Base-by-base conservation (phyloP, 2,329 filamentous ascomycete genomes). In the Cordyceps javanica region DNA sequence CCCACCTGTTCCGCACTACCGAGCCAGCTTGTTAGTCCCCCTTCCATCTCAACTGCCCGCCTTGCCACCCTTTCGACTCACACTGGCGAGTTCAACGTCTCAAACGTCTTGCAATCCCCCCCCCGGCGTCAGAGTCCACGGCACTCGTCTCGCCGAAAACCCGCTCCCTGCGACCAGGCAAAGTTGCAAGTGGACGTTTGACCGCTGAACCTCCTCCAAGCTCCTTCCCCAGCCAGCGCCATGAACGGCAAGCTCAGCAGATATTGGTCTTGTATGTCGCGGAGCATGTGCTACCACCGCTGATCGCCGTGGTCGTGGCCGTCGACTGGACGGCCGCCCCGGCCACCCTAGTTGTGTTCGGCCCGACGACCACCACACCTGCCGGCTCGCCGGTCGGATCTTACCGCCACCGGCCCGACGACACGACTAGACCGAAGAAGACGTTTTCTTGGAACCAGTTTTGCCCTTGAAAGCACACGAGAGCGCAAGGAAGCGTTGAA, bases 381-480 rank as follows among this genome's bases (percentile, higher is more conserved):
- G 64, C 13, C 57, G 61, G 42, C 14, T 49, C 6, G 46, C 42
- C 0, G 64, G 63, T 21, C 0, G 64, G 19, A 0, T 54, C 59
- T 16, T 64, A 59, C 7, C 64, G 59, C 2, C 64, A 62, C 2
- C n/a, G n/a, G n/a, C n/a, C n/a, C n/a, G n/a, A n/a, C n/a, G 62
- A 65, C 0, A 66, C 62, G 25, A 64, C 57, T 1, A 59, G 58
- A 14, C 64, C 60, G 3, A 65, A 64, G 38, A 65, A 50, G 2
- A 65, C 58, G 9, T 65, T n/a, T n/a, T n/a, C 58, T 0, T 23
- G 28, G 0, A 56, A 41, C 1, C 38, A 55, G 1, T 52, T 26
- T 1, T 60, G 52, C 2, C 57, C 28, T 25, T 36, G 2, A 25
- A 42, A 55, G 4, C 61, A 26, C 21, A 59, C 30, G 16, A 59